These are phyloP conservation scores for Rosa hybrid DNA, from an alignment of 331 rosid genomes.

Conservation along the genomic window DNA sequence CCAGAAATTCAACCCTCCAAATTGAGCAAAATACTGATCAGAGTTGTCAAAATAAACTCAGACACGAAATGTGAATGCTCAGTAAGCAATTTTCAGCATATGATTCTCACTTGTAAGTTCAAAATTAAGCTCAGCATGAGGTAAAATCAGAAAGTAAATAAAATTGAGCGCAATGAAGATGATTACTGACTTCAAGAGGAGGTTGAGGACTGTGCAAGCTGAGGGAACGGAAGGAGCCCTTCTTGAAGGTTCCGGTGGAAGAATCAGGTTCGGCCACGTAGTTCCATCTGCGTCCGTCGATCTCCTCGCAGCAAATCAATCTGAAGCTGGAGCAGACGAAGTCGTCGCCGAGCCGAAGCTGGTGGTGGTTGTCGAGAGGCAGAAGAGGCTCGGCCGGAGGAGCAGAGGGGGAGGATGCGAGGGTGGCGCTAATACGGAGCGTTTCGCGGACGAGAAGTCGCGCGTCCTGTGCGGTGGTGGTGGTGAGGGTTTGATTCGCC, in stretches of 20 bases:
- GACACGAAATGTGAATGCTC: neutral
- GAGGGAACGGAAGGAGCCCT: constrained; percentile 63
- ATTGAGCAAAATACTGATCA: neutral
- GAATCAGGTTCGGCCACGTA: constrained; percentile 68
- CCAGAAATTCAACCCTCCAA: neutral
- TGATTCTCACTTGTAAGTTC: neutral
- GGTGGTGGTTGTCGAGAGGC: constrained; percentile 3
- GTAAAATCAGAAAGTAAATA: neutral
- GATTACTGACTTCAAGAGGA: constrained; percentile 57
- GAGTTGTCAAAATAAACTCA: neutral
- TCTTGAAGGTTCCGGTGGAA: constrained; percentile 48
- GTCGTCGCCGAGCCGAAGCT: constrained; percentile 32
- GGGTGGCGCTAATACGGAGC: constrained; percentile 74
- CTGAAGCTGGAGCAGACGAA: constrained; percentile 48
- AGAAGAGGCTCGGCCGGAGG: constrained; percentile 17
- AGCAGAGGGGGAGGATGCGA: constrained; percentile 46
- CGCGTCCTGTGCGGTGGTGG: constrained; percentile 60
- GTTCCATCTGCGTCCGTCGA: constrained; percentile 77
- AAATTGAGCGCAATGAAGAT: neutral
- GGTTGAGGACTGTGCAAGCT: constrained; percentile 60
- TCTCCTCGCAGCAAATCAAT: constrained; percentile 82
- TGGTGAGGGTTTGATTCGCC: constrained; percentile 30
- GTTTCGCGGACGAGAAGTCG: constrained; percentile 77
- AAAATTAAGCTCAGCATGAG: neutral
- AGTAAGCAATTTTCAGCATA: neutral